A percentile compares a stretch with the other conserved stretches of the same genome.
Evolutionary conservation across 73 alveolate genomes (phyloP).

Genomic region (Paramecium octaurelia): DNA sequence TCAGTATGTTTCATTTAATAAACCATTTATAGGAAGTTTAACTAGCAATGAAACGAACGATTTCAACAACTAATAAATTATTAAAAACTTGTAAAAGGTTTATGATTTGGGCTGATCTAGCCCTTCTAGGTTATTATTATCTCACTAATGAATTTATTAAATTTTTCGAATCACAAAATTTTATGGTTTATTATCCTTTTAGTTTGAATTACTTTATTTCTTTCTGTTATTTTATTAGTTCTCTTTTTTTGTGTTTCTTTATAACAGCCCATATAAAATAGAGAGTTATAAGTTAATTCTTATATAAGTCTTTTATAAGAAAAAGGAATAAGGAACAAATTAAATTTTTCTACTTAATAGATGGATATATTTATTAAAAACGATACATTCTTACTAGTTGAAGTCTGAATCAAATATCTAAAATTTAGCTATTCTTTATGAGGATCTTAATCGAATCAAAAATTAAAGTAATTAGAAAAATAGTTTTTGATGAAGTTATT

Average conservation of each 20-base stretch:
- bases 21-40: background rate
- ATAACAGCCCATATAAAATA: background rate
- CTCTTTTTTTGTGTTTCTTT: background rate
- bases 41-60: background rate
- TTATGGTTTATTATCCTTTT: background rate
- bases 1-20: background rate
- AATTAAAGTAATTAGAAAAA: too few species aligned
- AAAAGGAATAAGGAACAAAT: background rate
- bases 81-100: background rate
- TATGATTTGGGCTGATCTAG: background rate
- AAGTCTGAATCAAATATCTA: too few species aligned
- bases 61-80: background rate
- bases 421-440: too few species aligned
- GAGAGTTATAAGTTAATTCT: background rate
- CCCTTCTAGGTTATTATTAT: background rate
- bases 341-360: too few species aligned
- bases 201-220: background rate
- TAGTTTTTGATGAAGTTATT: too few species aligned
- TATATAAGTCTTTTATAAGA: too few species aligned
- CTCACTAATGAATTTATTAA: background rate
- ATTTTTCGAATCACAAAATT: background rate
- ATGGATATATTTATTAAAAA: too few species aligned
- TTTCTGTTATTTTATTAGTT: background rate
- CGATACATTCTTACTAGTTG: too few species aligned
- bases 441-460: too few species aligned